A percentile compares a stretch with the other conserved stretches of the same genome.
Evolutionary conservation across 257 asterid species (phyloP).

Genomic region (Primulina eburnea): DNA sequence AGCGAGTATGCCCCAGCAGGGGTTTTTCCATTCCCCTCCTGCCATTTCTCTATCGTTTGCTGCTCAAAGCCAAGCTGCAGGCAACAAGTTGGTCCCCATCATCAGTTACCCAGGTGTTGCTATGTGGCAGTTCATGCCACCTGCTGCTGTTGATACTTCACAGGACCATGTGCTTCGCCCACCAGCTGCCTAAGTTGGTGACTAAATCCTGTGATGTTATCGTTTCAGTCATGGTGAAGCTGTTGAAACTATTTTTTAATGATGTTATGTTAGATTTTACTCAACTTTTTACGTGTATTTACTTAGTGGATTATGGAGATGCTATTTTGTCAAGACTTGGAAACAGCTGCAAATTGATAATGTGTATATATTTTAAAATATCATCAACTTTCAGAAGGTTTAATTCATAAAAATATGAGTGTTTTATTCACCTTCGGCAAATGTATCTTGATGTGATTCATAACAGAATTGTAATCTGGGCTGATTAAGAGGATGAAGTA

Average conservation of each 20-base stretch:
- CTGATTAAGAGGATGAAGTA: conserved; percentile 66
- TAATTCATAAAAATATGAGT: conserved; percentile 19
- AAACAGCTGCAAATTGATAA: neutral
- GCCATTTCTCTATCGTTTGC: conserved; percentile 71
- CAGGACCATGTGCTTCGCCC: conserved; percentile 98
- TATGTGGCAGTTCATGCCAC: conserved; percentile 99
- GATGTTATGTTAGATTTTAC: conserved; percentile 32
- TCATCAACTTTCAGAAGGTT: too few species aligned
- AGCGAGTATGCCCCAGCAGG: conserved; percentile 50
- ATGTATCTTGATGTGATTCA: conserved; percentile 90
- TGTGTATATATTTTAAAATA: neutral
- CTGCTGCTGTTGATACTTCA: conserved; percentile 92
- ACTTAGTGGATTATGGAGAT: conserved; percentile 31
- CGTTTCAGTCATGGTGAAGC: conserved; percentile 25
- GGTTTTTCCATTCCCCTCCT: conserved; percentile 53
- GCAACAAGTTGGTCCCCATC: conserved; percentile 81
- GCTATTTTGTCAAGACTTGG: neutral
- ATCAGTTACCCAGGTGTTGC: conserved; percentile 92
- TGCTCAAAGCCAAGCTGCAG: conserved; percentile 60
- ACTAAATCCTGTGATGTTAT: conserved; percentile 20
- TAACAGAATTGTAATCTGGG: conserved; percentile 80
- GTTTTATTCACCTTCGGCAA: conserved; percentile 63
- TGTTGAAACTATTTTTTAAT: conserved; percentile 28
- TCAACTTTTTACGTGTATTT: conserved; percentile 40
- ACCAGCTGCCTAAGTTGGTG: conserved; percentile 69